Percentiles rank a stretch among this genome's conserved stretches.
These are phyloP conservation scores for Trichoderma orchidacearum DNA, from an alignment of 495 filamentous ascomycete species.

Conservation along the genomic window DNA sequence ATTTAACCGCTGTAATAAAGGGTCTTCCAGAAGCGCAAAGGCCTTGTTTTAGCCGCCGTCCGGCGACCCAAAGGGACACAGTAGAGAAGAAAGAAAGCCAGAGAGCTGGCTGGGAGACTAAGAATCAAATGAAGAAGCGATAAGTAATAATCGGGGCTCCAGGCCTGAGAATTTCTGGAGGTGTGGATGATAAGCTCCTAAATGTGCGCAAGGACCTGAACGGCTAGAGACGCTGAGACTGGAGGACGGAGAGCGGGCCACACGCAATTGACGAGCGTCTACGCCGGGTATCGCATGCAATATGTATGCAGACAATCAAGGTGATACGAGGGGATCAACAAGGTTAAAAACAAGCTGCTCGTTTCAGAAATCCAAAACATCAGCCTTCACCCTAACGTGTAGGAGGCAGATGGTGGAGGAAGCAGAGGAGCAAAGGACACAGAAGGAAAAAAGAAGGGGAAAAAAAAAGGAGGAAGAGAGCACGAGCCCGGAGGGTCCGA, in stretches of 20 bases:
- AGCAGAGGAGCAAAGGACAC: neutral
- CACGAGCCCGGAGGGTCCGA: neutral
- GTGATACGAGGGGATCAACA: conserved; percentile 1
- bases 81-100: neutral
- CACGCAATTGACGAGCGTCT: neutral
- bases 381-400: too few relatives aligned
- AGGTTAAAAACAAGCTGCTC: neutral
- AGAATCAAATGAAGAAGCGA: neutral
- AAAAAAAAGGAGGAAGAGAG: neutral
- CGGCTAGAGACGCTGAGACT: neutral
- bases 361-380: neutral
- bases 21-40: conserved; percentile 6
- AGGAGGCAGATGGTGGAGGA: neutral
- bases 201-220: neutral
- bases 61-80: conserved; percentile 1
- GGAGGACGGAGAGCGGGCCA: neutral
- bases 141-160: too few relatives aligned
- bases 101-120: too few relatives aligned
- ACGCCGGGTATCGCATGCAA: neutral
- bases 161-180: conserved; percentile 5
- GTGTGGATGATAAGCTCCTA: neutral
- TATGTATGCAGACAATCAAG: neutral
- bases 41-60: neutral
- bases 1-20: neutral
- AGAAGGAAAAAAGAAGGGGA: neutral